phyloP scores from a whole-genome alignment of 257 asterid genomes.

The Nicotiana benthamiana region DNA sequence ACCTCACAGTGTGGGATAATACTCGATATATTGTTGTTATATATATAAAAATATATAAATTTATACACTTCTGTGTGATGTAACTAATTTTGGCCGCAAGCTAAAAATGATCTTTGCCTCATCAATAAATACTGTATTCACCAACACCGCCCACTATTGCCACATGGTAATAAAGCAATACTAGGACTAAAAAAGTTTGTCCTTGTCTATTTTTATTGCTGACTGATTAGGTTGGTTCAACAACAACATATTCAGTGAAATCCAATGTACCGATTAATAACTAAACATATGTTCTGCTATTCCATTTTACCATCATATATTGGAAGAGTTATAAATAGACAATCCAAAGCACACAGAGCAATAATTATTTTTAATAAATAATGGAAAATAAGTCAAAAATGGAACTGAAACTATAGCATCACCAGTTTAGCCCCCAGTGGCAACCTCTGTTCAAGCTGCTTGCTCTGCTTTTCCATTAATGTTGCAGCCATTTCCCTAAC shows the following conservation, averaged over 20 bases:
- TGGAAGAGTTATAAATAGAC: neutral
- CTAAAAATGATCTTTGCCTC: too few relatives aligned
- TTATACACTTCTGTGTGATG: too few relatives aligned
- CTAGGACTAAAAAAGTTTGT: too few relatives aligned
- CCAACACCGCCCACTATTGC: neutral
- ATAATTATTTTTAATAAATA: too few relatives aligned
- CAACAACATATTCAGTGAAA: too few relatives aligned
- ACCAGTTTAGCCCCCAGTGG: neutral
- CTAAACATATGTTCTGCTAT: neutral
- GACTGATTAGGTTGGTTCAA: too few relatives aligned
- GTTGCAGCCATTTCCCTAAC: neutral
- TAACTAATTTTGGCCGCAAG: too few relatives aligned
- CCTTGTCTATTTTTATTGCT: too few relatives aligned
- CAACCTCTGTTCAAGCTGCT: neutral
- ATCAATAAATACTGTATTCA: neutral
- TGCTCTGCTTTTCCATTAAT: neutral
- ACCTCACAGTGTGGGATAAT: too few relatives aligned
- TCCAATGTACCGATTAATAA: too few relatives aligned
- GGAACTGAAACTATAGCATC: neutral
- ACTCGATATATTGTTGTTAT: too few relatives aligned
- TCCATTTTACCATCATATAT: neutral
- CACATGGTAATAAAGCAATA: neutral
- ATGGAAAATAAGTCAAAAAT: neutral
- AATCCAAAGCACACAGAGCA: neutral
- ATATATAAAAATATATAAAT: too few relatives aligned